phyloP scores from a whole-genome alignment of 225 moss, liverwort and hornwort species.

The Antitrichia curtipendula region DNA sequence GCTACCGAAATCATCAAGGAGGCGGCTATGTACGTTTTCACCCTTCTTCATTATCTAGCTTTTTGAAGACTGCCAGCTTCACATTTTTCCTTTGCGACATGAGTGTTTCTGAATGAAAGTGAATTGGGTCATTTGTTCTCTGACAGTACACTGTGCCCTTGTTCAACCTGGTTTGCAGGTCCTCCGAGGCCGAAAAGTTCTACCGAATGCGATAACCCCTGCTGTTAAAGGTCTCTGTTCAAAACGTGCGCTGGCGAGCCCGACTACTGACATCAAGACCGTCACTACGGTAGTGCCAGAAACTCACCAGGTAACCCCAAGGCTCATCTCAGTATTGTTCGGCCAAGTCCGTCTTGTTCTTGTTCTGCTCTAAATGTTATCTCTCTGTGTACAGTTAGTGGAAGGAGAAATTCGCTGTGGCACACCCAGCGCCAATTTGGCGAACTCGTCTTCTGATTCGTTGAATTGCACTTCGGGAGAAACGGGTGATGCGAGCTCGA shows the following conservation, averaged over 20 bases:
- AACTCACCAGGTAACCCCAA: neutral
- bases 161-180: neutral
- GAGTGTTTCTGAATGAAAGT: neutral
- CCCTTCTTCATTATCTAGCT: neutral
- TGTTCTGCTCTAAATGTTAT: neutral
- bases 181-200: neutral
- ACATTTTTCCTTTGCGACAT: neutral
- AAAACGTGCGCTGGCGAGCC: neutral
- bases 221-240: neutral
- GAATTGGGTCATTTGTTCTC: neutral
- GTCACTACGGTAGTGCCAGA: neutral
- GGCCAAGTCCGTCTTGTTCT: neutral
- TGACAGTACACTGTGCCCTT: neutral
- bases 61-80: neutral
- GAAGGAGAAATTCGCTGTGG: neutral
- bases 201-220: neutral
- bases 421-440: neutral
- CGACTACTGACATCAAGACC: neutral
- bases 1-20: constrained; percentile 10
- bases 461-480: neutral
- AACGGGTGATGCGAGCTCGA: neutral
- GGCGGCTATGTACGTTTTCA: constrained; percentile 5
- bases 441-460: neutral
- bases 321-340: neutral
- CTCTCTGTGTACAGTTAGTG: too few relatives aligned